Percentiles rank a stretch among this genome's conserved stretches.
phyloP scores from a whole-genome alignment of 2,329 filamentous ascomycete genomes.

The Fusarium sp. region DNA sequence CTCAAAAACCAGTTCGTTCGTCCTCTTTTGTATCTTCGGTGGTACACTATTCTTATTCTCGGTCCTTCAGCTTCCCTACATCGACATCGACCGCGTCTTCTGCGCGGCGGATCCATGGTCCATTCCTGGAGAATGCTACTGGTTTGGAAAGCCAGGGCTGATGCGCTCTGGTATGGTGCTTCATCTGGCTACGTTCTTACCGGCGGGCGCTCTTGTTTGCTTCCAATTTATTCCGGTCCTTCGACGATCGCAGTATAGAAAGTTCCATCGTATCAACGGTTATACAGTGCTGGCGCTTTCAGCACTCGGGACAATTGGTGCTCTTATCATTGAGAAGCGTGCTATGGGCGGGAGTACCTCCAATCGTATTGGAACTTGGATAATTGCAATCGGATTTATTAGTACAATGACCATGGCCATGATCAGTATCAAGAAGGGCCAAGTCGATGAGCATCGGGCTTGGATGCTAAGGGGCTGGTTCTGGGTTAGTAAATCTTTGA shows the following conservation, averaged over 20 bases:
- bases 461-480: constrained; percentile 36
- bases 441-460: constrained; percentile 9
- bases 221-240: constrained; percentile 24
- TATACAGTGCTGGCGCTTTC: constrained; percentile 10
- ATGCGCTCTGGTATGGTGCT: constrained; percentile 14
- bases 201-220: constrained; percentile 19
- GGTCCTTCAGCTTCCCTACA: background rate
- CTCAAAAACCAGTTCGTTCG: background rate
- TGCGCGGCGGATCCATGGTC: constrained; percentile 9
- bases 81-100: constrained; percentile 25
- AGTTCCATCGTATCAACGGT: constrained; percentile 19
- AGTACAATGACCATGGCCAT: background rate
- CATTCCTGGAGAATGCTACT: constrained; percentile 12
- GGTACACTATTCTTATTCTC: constrained; percentile 15
- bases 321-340: constrained; percentile 12
- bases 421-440: constrained; percentile 1
- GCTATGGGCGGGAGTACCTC: constrained; percentile 14
- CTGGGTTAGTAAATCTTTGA: background rate
- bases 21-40: background rate
- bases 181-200: constrained; percentile 19
- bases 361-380: constrained; percentile 6
- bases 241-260: background rate
- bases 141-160: constrained; percentile 13
- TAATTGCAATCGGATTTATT: background rate
- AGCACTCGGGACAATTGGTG: background rate